Conservation (phyloP, 768 basidiomycete genomes). For the Phylloporus sp. region DNA sequence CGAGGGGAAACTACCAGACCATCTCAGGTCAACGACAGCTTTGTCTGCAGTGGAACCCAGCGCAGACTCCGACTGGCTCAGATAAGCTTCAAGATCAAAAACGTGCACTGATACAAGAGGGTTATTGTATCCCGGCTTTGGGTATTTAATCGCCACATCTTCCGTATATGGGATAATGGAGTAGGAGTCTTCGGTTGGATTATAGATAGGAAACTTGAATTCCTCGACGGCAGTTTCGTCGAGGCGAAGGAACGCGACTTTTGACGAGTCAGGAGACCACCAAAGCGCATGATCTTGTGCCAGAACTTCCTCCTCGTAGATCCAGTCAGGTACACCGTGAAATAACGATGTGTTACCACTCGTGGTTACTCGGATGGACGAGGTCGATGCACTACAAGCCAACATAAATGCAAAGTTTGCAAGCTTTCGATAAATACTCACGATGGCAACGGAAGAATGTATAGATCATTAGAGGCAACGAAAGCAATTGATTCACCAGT, state of each 20-base stretch:
- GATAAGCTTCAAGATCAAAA: constrained; percentile 66
- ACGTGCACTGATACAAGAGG: constrained; percentile 80
- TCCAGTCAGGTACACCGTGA: constrained; percentile 97
- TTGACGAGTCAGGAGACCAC: constrained; percentile 70
- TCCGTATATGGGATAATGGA: constrained; percentile 74
- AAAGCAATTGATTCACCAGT: constrained; percentile 78
- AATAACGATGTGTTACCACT: constrained; percentile 82
- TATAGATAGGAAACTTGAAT: constrained; percentile 88
- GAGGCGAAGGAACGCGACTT: constrained; percentile 76
- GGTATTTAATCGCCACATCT: constrained; percentile 65
- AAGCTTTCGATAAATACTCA: constrained; percentile 31
- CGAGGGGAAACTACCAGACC: constrained; percentile 53
- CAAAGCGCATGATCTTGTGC: constrained; percentile 69
- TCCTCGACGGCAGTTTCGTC: constrained; percentile 88
- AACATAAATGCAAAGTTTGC: constrained; percentile 2
- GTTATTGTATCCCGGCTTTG: constrained; percentile 87
- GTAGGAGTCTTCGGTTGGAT: constrained; percentile 67
- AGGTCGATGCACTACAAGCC: constrained; percentile 30
- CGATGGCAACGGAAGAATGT: constrained; percentile 65
- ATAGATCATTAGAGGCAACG: constrained; percentile 86
- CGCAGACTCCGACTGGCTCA: constrained; percentile 30
- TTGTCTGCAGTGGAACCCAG: constrained; percentile 32
- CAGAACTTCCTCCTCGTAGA: constrained; percentile 93
- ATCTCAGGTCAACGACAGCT: constrained; percentile 55
- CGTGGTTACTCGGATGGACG: constrained; percentile 70